Evolutionary conservation across 129 eudicot genomes (phyloP), one percentile per base, ranked within the genome.

Genomic region (Flaveria ramosissima): DNA sequence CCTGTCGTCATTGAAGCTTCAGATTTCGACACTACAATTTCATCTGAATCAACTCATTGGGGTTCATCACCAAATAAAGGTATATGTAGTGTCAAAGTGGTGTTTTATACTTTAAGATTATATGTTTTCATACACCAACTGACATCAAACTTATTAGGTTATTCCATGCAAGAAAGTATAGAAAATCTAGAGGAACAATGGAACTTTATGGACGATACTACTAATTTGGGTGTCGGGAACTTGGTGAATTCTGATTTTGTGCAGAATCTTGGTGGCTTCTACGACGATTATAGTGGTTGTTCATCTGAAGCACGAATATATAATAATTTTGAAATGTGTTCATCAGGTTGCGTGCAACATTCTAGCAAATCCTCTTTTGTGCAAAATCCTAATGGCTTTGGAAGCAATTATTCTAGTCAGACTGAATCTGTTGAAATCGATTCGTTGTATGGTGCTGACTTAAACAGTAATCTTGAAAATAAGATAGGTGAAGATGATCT

Each of bases 401-500:
- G 57, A 46, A 59, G 52, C 64, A 45, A 59, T 10, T 43, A 42
- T 43, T 69, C 59, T 77, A 68, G 68, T 26, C 10, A 42, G 27
- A 45, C 9, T 46, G 57, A 26, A 57, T 24, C 24, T 56, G 47
- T 30, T 17, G 76, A 70, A 59, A 78, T 20, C 17, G 12, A n/a
- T 10, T 32, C 45, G 4, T 8, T 46, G 55, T 46, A 47, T 78
- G 76, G 60, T 30, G 39, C 61, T 20, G 63, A 32, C 71, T 70
- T 16, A 1, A 74, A 74, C 60, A 48, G 1, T 61, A 63, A 75
- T 63, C 39, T 76, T 3, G 42, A 66, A 65, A 67, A 66, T 7
- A 16, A 10, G 41, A 47, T 79, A 19, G 72, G 56, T 16, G 78
- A 71, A 63, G 78, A 79, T 50, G 83, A 79, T 53, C n/a, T 72